Conservation (phyloP, 306 rosid genomes). For the Rubus idaeus region DNA sequence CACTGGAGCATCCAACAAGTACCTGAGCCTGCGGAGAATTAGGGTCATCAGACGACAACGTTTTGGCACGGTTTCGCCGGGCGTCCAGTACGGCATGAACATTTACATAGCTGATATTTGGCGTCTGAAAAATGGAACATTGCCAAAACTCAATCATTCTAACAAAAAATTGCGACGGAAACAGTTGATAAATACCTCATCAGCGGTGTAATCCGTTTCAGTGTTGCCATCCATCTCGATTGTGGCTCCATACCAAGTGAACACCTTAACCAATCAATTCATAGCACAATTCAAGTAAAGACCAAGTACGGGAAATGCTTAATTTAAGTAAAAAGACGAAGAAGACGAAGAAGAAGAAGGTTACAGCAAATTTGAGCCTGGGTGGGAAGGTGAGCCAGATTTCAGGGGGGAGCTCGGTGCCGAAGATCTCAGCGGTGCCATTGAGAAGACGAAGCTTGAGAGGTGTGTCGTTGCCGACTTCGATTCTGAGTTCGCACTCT, state of each 20-base stretch:
- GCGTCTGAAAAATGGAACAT: slow-evolving; percentile 56
- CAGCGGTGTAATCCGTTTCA: slow-evolving; percentile 84
- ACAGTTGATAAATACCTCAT: slow-evolving; percentile 54
- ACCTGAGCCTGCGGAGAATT: slow-evolving; percentile 51
- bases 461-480: slow-evolving; percentile 66
- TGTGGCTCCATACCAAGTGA: slow-evolving; percentile 93
- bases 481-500: slow-evolving; percentile 87
- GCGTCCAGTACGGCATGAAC: slow-evolving; percentile 86
- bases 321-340: neutral
- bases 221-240: slow-evolving; percentile 90
- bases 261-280: slow-evolving; percentile 43
- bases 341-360: neutral
- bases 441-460: slow-evolving; percentile 76
- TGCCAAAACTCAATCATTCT: slow-evolving; percentile 1
- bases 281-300: neutral
- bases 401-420: slow-evolving; percentile 91
- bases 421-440: slow-evolving; percentile 90
- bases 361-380: slow-evolving; percentile 79
- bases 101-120: slow-evolving; percentile 89
- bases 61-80: slow-evolving; percentile 79
- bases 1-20: no score
- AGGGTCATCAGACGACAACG: slow-evolving; percentile 54
- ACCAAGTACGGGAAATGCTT: no score
- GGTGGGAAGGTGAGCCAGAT: slow-evolving; percentile 90
- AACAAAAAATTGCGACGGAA: neutral